Evolutionary conservation across 495 filamentous ascomycete species (phyloP).

Genomic region (Penicillium chermesinum): DNA sequence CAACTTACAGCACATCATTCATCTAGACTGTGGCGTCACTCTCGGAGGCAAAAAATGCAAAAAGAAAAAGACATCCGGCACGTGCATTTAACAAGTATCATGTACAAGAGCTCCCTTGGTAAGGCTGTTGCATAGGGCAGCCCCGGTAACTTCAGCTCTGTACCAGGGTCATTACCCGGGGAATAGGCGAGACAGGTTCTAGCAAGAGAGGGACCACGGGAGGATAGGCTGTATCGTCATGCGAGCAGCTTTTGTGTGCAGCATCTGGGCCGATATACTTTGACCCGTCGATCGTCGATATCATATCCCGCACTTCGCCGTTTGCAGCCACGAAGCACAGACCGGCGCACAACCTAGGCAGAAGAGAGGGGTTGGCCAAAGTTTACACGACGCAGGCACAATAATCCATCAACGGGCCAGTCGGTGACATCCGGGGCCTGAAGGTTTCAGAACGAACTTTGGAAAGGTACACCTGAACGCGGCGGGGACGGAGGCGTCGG

Average conservation of each 20-base stretch:
- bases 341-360: background rate
- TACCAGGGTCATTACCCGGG: background rate
- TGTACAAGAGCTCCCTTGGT: too few species aligned
- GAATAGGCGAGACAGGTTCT: background rate
- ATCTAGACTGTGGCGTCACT: constrained; percentile 14
- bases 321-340: constrained; percentile 12
- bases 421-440: constrained; percentile 17
- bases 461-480: constrained; percentile 5
- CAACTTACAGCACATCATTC: constrained; percentile 20
- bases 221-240: constrained; percentile 10
- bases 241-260: constrained; percentile 4
- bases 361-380: constrained; percentile 1
- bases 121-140: too few species aligned
- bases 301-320: constrained; percentile 11
- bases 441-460: constrained; percentile 15
- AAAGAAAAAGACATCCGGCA: background rate
- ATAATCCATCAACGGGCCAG: constrained; percentile 14
- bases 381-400: constrained; percentile 18
- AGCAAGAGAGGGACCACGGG: constrained; percentile 12
- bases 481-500: constrained; percentile 1
- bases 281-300: constrained; percentile 14
- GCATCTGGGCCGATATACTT: constrained; percentile 5
- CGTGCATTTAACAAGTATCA: too few species aligned
- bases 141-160: too few species aligned
- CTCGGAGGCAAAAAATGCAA: background rate